These are phyloP conservation scores for Histomonas meleagridis DNA, from an alignment of 208 protist species.

Conservation along the genomic window DNA sequence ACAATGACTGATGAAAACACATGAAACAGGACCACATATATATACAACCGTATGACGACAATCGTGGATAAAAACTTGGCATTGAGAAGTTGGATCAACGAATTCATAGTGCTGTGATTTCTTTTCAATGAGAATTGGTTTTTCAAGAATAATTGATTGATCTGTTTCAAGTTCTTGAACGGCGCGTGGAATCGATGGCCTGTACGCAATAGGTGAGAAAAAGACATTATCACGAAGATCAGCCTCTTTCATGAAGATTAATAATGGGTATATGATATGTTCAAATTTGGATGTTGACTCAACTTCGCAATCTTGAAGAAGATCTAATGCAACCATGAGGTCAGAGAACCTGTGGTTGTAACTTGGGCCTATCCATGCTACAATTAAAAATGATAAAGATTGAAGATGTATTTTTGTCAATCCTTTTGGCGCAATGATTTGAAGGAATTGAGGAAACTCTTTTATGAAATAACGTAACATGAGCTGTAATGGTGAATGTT, in stretches of 20 bases:
- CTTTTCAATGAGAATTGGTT: background rate
- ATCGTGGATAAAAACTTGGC: background rate
- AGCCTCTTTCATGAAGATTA: background rate
- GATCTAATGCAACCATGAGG: background rate
- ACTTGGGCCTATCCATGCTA: background rate
- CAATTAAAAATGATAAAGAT: background rate
- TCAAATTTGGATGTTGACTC: background rate
- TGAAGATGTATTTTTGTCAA: background rate
- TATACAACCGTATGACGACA: background rate
- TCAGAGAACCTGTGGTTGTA: background rate
- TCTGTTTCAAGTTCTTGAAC: background rate
- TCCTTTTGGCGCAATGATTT: background rate
- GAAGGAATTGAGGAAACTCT: conserved; percentile 16
- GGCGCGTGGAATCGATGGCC: background rate
- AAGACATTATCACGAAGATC: background rate
- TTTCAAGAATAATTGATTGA: background rate
- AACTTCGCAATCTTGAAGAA: background rate
- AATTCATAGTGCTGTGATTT: background rate
- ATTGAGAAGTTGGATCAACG: background rate
- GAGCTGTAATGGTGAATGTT: background rate
- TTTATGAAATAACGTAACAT: background rate
- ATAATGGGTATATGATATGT: background rate
- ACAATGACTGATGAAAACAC: conserved; percentile 3
- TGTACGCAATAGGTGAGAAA: background rate
- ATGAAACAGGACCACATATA: background rate